A percentile compares a stretch with the other conserved stretches of the same genome.
Conservation (phyloP, 768 basidiomycete species). For the Termitomyces sp. region DNA sequence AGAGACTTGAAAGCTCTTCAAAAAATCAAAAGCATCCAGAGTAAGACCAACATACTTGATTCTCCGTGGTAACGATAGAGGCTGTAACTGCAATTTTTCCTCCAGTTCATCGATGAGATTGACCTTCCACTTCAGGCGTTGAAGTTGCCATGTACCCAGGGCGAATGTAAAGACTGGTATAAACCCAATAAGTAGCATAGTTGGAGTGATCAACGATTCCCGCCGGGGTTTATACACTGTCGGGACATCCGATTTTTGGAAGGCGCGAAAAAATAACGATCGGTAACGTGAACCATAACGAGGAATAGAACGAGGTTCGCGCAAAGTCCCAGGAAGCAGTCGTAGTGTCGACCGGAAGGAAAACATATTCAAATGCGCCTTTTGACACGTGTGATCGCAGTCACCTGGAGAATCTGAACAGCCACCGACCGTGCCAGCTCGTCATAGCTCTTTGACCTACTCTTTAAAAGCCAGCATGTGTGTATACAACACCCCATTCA, state of each 20-base stretch:
- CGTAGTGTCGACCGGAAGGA: slow-evolving; percentile 14
- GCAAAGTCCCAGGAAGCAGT: slow-evolving; percentile 3
- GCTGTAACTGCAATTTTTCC: slow-evolving; percentile 77
- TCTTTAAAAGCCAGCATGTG: slow-evolving; percentile 14
- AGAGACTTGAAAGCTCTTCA: slow-evolving; percentile 38
- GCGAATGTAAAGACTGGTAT: slow-evolving; percentile 90
- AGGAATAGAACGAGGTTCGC: background rate
- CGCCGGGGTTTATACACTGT: slow-evolving; percentile 55
- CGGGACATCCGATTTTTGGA: slow-evolving; percentile 32
- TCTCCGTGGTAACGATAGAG: slow-evolving; percentile 74
- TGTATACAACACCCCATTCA: background rate
- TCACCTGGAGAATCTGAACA: background rate
- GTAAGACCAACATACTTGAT: slow-evolving; percentile 66
- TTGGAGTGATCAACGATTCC: slow-evolving; percentile 63
- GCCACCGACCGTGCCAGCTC: slow-evolving; percentile 1
- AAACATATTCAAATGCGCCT: slow-evolving; percentile 11
- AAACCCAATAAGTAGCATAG: slow-evolving; percentile 72
- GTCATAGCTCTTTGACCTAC: slow-evolving; percentile 1
- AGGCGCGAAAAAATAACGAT: slow-evolving; percentile 8
- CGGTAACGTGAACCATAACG: slow-evolving; percentile 7
- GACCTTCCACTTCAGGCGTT: slow-evolving; percentile 93
- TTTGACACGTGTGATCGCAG: slow-evolving; percentile 19
- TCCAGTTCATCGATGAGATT: slow-evolving; percentile 91
- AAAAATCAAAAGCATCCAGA: slow-evolving; percentile 12
- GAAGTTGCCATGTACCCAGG: slow-evolving; percentile 91